A percentile compares a stretch with the other conserved stretches of the same genome.
Evolutionary conservation across 2,329 filamentous ascomycete genomes (phyloP).

Genomic region (Aspergillus sp.): DNA sequence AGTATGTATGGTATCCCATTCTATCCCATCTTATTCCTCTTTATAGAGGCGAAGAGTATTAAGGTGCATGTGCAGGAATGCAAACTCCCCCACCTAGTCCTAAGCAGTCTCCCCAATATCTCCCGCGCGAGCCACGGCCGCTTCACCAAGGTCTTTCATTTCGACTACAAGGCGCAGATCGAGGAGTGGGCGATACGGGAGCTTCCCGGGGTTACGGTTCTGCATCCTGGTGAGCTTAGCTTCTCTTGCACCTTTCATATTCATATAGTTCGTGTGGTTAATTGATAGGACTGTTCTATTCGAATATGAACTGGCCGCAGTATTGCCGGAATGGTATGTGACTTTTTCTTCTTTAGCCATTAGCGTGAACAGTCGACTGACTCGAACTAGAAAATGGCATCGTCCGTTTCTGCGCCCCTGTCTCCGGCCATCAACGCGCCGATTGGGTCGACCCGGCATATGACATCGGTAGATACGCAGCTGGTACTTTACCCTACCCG

Average conservation of each 20-base stretch:
- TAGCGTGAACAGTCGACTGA: not conserved
- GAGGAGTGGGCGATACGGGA: slow-evolving; percentile 8
- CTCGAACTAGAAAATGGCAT: slow-evolving; percentile 5
- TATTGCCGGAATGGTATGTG: slow-evolving; percentile 5
- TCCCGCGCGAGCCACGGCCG: slow-evolving; percentile 4
- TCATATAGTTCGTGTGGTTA: not conserved
- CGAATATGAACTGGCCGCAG: slow-evolving; percentile 9
- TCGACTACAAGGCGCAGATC: slow-evolving; percentile 10
- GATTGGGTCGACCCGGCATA: slow-evolving; percentile 12
- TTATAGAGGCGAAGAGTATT: not conserved
- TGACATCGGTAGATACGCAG: slow-evolving; percentile 13
- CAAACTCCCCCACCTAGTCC: slow-evolving; percentile 9
- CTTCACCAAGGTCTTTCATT: slow-evolving; percentile 8
- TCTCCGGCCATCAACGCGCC: slow-evolving; percentile 4
- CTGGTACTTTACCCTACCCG: slow-evolving; percentile 6
- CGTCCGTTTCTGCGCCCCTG: slow-evolving; percentile 10
- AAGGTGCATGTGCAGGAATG: not conserved
- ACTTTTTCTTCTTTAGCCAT: not conserved
- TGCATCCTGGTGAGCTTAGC: slow-evolving; percentile 9
- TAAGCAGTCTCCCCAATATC: slow-evolving; percentile 14
- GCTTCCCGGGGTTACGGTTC: slow-evolving; percentile 7
- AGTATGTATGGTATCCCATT: not conserved
- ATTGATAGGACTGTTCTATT: slow-evolving; percentile 9
- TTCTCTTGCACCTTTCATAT: not conserved
- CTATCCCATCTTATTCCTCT: not conserved